A percentile compares a stretch with the other conserved stretches of the same genome.
These are phyloP conservation scores for Termitomyces sp. DNA, from an alignment of 768 basidiomycete species.

Conservation along the genomic window DNA sequence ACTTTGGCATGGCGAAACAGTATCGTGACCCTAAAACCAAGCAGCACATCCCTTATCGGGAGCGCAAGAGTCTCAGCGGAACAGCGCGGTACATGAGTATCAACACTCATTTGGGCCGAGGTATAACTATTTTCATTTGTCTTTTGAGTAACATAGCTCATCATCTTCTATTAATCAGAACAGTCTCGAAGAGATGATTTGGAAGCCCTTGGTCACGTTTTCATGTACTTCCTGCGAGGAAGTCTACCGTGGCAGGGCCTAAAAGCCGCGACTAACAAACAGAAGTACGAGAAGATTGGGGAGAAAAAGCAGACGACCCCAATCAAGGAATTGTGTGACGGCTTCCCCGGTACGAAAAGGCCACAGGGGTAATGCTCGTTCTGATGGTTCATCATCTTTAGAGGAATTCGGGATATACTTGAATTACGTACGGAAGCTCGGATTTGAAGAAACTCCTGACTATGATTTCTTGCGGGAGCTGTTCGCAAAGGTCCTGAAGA, in stretches of 20 bases:
- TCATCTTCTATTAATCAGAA: conserved; percentile 36
- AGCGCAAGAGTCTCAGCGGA: conserved; percentile 94
- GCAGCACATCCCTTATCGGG: conserved; percentile 98
- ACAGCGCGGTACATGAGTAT: conserved; percentile 99
- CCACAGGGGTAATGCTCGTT: conserved; percentile 2
- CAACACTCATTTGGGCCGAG: conserved; percentile 96
- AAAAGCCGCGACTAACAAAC: conserved; percentile 99
- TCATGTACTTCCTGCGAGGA: conserved; percentile 98
- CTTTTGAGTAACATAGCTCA: conserved; percentile 6
- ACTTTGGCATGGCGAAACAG: conserved; percentile 99
- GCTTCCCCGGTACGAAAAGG: conserved; percentile 73
- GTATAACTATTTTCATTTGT: conserved; percentile 35
- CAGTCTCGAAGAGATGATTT: conserved; percentile 95
- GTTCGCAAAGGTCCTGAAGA: conserved; percentile 92
- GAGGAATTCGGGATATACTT: conserved; percentile 99
- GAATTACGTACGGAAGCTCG: conserved; percentile 98
- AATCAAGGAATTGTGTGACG: conserved; percentile 95
- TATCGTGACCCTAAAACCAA: conserved; percentile 99
- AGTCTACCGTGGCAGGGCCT: conserved; percentile 98
- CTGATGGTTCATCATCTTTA: conserved; percentile 25
- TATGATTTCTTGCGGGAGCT: conserved; percentile 97
- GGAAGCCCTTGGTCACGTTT: conserved; percentile 98
- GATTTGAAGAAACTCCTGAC: conserved; percentile 98
- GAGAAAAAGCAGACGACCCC: conserved; percentile 99
- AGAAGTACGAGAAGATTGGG: conserved; percentile 99